Evolutionary conservation across 257 asterid genomes (phyloP).

Genomic region (Anisodus tanguticus): DNA sequence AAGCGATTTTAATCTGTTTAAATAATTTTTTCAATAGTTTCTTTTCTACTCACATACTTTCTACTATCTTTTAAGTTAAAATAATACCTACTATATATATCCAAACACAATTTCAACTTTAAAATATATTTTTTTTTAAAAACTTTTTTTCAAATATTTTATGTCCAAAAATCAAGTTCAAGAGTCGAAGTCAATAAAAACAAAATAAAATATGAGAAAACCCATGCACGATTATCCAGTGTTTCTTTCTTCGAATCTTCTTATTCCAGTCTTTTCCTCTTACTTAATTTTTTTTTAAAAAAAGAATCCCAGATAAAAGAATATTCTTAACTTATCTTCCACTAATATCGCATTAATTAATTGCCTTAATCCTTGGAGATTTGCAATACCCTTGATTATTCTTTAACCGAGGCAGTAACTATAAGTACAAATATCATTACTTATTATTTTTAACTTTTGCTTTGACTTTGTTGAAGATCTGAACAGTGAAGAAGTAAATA

Average conservation of each 20-base stretch:
- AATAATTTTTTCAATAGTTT: neutral
- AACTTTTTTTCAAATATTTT: neutral
- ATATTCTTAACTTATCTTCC: neutral
- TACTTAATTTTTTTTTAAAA: neutral
- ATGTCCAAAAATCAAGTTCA: neutral
- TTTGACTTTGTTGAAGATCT: slow-evolving; percentile 19
- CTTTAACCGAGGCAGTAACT: neutral
- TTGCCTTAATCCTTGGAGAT: neutral
- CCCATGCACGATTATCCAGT: neutral
- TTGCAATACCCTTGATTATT: neutral
- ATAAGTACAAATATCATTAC: neutral
- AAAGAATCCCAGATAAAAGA: neutral
- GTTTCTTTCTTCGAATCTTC: neutral
- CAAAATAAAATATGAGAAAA: neutral
- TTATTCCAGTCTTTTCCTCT: neutral
- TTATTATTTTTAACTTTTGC: neutral
- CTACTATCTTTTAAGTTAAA: neutral
- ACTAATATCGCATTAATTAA: neutral
- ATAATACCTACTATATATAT: neutral
- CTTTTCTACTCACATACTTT: too few relatives aligned
- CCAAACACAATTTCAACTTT: neutral
- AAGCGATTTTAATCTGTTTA: neutral
- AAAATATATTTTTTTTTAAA: neutral
- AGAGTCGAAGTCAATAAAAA: neutral
- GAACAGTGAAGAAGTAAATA: neutral